Evolutionary conservation across 805 yeast species (phyloP), one percentile per base, ranked within the genome.

Genomic region (Candida ficus): DNA sequence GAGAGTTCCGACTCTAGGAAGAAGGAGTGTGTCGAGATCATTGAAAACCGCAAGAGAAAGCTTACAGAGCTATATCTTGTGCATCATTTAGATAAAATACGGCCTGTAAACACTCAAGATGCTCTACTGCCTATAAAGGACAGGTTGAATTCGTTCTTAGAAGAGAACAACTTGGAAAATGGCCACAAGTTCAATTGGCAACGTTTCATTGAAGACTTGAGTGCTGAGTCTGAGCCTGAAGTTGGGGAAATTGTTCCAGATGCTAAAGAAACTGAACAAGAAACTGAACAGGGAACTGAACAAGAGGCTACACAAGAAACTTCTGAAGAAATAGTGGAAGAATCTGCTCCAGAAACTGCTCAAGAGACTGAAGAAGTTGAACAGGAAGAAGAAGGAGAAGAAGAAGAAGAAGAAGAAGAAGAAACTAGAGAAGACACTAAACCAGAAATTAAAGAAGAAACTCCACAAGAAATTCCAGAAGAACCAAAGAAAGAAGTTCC

Each of bases 61-160:
- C 63, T 82, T 19, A 69, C 82, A 2, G 84, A 80, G 56, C 61
- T 82, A 14, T 81, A 76, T 53, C 74, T 79, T 47, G 71, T 81
- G 12, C 67, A 84, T 10, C 58, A 76, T 44, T 58, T 76, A 38
- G 76, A 80, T 16, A 63, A 67, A 42, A 55, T 73, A 41, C 42
- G 66, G 34, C 52, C 58, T 5, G 48, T 78, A 65, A 35, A 63
- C 54, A 48, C 68, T 69, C 43, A 66, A 53, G 44, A 66, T 50
- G 37, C 67, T 52, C 64, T 46, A 39, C 56, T 56, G 42, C 66
- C 50, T 47, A 64, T 60, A 20, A 71, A 66, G 46, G 68, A 61
- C 51, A 68, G 58, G 35, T 60, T 65, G 41, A 62, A 54, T 60
- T 62, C 61, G 2, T 79, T 78, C 52, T 48, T 80, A 37, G 74